These are phyloP conservation scores for Ceratocystis smalleyi DNA, from an alignment of 2,329 filamentous ascomycete genomes.

Conservation along the genomic window DNA sequence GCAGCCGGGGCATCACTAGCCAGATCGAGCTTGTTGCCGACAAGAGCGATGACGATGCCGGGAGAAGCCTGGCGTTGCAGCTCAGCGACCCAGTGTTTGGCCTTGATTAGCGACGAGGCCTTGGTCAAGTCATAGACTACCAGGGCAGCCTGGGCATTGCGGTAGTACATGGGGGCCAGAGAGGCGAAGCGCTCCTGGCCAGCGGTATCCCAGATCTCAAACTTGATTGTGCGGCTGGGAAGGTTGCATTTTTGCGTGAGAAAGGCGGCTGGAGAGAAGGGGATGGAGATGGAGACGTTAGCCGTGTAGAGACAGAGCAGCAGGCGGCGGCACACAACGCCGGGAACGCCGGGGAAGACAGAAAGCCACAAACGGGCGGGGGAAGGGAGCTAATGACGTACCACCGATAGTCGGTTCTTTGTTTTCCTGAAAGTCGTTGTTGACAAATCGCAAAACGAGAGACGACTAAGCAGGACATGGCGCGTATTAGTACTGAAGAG, in stretches of 20 bases:
- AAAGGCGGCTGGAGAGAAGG: constrained; percentile 60
- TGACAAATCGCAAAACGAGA: constrained; percentile 93
- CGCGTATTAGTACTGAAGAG: constrained; percentile 30
- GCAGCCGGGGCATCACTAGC: constrained; percentile 41
- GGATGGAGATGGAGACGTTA: background rate
- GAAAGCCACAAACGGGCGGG: background rate
- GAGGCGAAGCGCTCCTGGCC: constrained; percentile 96
- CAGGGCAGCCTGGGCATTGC: constrained; percentile 91
- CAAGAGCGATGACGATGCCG: constrained; percentile 90
- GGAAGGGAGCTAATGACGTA: constrained; percentile 30
- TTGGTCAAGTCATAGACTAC: constrained; percentile 99
- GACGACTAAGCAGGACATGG: constrained; percentile 41
- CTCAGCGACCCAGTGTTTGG: constrained; percentile 97
- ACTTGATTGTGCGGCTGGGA: constrained; percentile 79
- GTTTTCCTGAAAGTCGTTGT: constrained; percentile 99
- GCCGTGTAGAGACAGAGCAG: constrained; percentile 11
- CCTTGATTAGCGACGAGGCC: constrained; percentile 85
- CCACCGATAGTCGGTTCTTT: constrained; percentile 98
- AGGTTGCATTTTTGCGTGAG: constrained; percentile 97
- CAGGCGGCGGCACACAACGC: background rate
- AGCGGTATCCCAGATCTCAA: constrained; percentile 96
- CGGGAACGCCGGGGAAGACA: background rate
- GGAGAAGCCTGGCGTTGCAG: constrained; percentile 90
- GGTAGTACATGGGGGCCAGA: constrained; percentile 97
- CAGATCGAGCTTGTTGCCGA: constrained; percentile 93